Conservation (phyloP, 2,329 filamentous ascomycete genomes). For the Arachnomyces sp. region DNA sequence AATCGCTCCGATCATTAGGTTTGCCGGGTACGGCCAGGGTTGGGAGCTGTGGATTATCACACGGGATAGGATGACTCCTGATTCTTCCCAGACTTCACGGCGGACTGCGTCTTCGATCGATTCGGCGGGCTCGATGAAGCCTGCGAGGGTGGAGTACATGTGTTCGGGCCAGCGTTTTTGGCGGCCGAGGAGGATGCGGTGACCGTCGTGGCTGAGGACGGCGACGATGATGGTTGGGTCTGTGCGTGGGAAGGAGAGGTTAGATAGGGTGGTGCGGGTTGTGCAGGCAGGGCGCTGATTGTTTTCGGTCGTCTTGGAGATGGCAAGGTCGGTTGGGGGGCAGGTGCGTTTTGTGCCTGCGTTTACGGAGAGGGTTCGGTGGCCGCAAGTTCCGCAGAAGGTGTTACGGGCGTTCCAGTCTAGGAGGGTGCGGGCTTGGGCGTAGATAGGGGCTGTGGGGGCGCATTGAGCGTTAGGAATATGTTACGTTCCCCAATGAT, state of each 20-base stretch:
- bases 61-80: conserved; percentile 65
- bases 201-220: conserved; percentile 72
- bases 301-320: conserved; percentile 20
- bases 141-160: conserved; percentile 85
- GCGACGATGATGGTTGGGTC: conserved; percentile 95
- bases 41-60: conserved; percentile 79
- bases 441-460: conserved; percentile 71
- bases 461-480: not conserved
- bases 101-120: conserved; percentile 77
- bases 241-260: conserved; percentile 84
- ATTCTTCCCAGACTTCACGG: conserved; percentile 80
- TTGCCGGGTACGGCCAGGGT: conserved; percentile 81
- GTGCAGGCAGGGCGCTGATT: conserved; percentile 55
- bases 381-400: conserved; percentile 84
- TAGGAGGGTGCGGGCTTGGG: conserved; percentile 75
- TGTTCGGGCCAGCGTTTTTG: conserved; percentile 72
- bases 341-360: conserved; percentile 39
- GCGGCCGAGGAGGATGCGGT: conserved; percentile 73
- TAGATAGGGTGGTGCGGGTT: conserved; percentile 78
- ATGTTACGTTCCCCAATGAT: not conserved
- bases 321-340: conserved; percentile 36
- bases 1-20: conserved; percentile 79
- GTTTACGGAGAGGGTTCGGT: conserved; percentile 57
- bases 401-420: conserved; percentile 94
- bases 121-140: conserved; percentile 79